phyloP scores from a whole-genome alignment of 371 early-diverging fungal species.

The Paraphysoderma sedebokerense region DNA sequence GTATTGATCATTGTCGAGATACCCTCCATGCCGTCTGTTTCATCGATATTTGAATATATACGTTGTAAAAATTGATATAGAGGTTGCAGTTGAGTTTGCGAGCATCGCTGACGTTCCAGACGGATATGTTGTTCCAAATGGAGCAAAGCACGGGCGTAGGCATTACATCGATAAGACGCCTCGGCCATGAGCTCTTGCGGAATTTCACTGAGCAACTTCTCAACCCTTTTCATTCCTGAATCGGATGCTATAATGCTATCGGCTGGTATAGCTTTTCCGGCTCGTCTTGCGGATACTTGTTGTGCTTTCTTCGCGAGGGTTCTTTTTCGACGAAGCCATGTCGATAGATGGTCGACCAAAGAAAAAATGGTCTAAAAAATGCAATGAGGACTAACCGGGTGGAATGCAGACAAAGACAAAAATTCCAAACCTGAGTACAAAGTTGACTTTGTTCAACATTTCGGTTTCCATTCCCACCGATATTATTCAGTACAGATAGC shows the following conservation, averaged over 20 bases:
- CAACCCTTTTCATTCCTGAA: slow-evolving; percentile 13
- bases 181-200: slow-evolving; percentile 45
- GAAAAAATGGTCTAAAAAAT: slow-evolving; percentile 34
- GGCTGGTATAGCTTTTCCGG: too few relatives aligned
- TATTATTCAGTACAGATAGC: slow-evolving; percentile 26
- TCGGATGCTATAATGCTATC: slow-evolving; percentile 6
- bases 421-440: slow-evolving; percentile 27
- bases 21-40: slow-evolving; percentile 49
- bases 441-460: slow-evolving; percentile 28
- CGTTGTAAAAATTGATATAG: slow-evolving; percentile 32
- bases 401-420: background rate
- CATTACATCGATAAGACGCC: slow-evolving; percentile 39
- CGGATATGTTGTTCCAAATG: slow-evolving; percentile 50
- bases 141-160: slow-evolving; percentile 55
- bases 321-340: slow-evolving; percentile 32
- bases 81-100: slow-evolving; percentile 15
- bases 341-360: slow-evolving; percentile 42
- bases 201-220: slow-evolving; percentile 31
- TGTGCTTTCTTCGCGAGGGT: slow-evolving; percentile 6
- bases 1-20: slow-evolving; percentile 24
- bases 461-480: slow-evolving; percentile 2
- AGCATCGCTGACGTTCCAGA: slow-evolving; percentile 6
- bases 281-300: slow-evolving; percentile 2
- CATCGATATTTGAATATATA: slow-evolving; percentile 45
- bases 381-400: background rate